phyloP scores from a whole-genome alignment of 2,329 filamentous ascomycete species.

The Conoideocrella luteorostrata region DNA sequence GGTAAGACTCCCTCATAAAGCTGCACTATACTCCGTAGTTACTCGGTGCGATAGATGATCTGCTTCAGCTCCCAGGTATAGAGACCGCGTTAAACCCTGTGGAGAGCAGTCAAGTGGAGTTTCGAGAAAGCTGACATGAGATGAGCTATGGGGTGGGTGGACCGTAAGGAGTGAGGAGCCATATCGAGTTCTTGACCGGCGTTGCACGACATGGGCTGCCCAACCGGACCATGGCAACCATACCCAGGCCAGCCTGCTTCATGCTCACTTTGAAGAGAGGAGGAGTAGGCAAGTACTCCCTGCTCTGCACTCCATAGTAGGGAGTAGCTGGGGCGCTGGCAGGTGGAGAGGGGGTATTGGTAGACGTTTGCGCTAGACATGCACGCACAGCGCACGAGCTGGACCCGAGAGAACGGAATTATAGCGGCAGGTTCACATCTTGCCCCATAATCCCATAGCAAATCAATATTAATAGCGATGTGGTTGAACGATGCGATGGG shows the following conservation, averaged over 20 bases:
- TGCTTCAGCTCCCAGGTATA: background rate
- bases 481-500: too few relatives aligned
- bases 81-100: background rate
- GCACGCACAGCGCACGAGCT: slow-evolving; percentile 8
- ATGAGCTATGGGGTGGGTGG: slow-evolving; percentile 9
- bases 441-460: background rate
- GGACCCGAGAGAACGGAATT: slow-evolving; percentile 12
- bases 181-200: slow-evolving; percentile 11
- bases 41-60: background rate
- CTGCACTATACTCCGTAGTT: slow-evolving; percentile 4
- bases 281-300: too few relatives aligned
- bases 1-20: background rate
- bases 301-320: too few relatives aligned
- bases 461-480: too few relatives aligned
- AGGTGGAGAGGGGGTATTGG: background rate
- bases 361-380: slow-evolving; percentile 2
- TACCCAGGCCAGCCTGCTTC: background rate
- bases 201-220: slow-evolving; percentile 11
- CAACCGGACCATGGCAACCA: background rate
- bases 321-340: background rate
- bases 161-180: slow-evolving; percentile 8
- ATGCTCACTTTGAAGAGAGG: background rate
- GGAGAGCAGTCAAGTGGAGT: slow-evolving; percentile 4
- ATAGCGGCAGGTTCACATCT: background rate
- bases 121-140: slow-evolving; percentile 12